Evolutionary conservation across 306 rosid species (phyloP).

Genomic region (cucumber (Cucumis sativus)): Cucumber_9930_V3 NC_026657.2:32126501-32127000

Average conservation of each 20-base stretch:
- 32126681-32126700: constrained; percentile 12
- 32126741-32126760: constrained; percentile 1
- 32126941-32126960: constrained; percentile 20
- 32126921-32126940: constrained; percentile 45
- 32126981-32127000: constrained; percentile 34
- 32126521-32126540: constrained; percentile 5
- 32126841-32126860: constrained; percentile 21
- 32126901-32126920: constrained; percentile 25
- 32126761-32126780: constrained; percentile 99
- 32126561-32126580: constrained; percentile 51
- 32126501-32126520: constrained; percentile 3
- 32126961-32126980: constrained; percentile 33
- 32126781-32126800: constrained; percentile 90
- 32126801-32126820: constrained; percentile 99
- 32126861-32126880: constrained; percentile 18
- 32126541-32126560: constrained; percentile 57
- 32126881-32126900: constrained; percentile 21
- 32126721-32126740: neutral
- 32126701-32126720: neutral
- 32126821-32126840: constrained; percentile 66
- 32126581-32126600: constrained; percentile 52
- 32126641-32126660: constrained; percentile 99
- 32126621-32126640: constrained; percentile 97
- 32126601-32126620: constrained; percentile 93
- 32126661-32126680: constrained; percentile 49